A percentile compares a stretch with the other conserved stretches of the same genome.
phyloP scores from a whole-genome alignment of 805 yeast species.

The Dipodascopsis uninucleata region DNA sequence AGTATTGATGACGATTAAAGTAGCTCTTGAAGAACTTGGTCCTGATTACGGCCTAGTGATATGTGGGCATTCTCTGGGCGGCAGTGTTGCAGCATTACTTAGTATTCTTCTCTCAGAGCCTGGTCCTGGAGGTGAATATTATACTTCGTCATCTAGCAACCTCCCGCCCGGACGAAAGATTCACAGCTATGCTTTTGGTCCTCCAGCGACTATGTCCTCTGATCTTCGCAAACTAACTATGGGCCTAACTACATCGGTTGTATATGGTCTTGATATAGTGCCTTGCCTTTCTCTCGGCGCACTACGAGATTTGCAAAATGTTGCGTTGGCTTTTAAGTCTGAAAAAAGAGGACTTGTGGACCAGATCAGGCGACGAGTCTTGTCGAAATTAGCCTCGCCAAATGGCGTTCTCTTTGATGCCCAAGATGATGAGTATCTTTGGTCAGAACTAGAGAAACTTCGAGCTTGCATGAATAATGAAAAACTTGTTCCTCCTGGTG shows the following conservation, averaged over 20 bases:
- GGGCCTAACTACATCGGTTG: constrained; percentile 33
- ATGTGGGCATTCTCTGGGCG: constrained; percentile 39
- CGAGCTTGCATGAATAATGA: constrained; percentile 35
- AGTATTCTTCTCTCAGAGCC: constrained; percentile 32
- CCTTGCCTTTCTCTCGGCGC: constrained; percentile 37
- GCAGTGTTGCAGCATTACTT: constrained; percentile 36
- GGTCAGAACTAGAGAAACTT: constrained; percentile 32
- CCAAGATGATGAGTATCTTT: constrained; percentile 32
- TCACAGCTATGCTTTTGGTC: constrained; percentile 36
- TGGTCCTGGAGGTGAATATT: constrained; percentile 23
- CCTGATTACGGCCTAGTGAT: constrained; percentile 35
- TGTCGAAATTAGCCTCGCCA: constrained; percentile 31
- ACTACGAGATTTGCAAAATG: constrained; percentile 34
- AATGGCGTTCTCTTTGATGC: constrained; percentile 28
- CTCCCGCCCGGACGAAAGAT: constrained; percentile 34
- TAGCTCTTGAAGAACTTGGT: constrained; percentile 32
- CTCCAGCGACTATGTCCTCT: constrained; percentile 35
- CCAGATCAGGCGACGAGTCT: constrained; percentile 30
- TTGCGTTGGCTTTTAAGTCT: constrained; percentile 32
- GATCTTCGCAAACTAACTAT: constrained; percentile 30
- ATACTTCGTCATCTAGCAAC: constrained; percentile 26
- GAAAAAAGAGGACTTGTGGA: constrained; percentile 32
- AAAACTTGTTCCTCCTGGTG: constrained; percentile 38
- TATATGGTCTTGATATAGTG: constrained; percentile 36
- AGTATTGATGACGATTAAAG: constrained; percentile 31